Base-by-base conservation (phyloP, 2,329 filamentous ascomycete species). In the Coleophoma crateriformis region DNA sequence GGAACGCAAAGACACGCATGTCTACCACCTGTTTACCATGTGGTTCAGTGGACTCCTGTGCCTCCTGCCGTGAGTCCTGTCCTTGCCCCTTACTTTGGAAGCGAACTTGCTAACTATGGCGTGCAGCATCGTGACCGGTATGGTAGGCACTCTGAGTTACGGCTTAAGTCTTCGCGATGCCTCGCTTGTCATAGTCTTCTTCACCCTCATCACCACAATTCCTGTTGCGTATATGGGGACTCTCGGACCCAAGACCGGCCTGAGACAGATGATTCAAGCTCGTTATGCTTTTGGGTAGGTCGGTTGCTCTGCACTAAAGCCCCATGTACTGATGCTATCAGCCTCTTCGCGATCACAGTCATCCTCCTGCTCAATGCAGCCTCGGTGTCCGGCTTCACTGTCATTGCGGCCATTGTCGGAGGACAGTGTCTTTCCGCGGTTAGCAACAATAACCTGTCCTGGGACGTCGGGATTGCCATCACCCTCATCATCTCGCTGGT, bases 231-330 rank as follows among this genome's bases (percentile, higher is more conserved):
- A 77, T 57, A 67, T 85, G 22, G 74, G 74, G 39, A 81, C 76
- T 0, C 65, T 82, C 46, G 81, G 81, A 0, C 78, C 81, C 4
- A 77, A 76, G 64, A 84, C 80, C 10, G 82, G 81, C 39, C 77
- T 85, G 73, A 73, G 82, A 14, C 81, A 85, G 64, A 82, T 85
- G 73, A 75, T 85, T 7, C 79, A 82, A 56, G 81, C 82, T 4
- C 71, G 82, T 19, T 85, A 78, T 63, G 78, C 76, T 38, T 86
- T 83, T 60, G 81, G 79, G 70, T 78, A 65, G 47, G 66, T 54
- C 12, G 17, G 27, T 13, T 34, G 47, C 17, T 17, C 14, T 41
- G 14, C 11, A 12, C 14, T 13, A 6, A 12, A 12, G 7, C 6
- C 7, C 7, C 20, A 20, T 41, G 13, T 41, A 13, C 17, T 19